Conservation (phyloP, 1,139 yeast genomes). For the Zygosaccharomyces pseudobailii region DNA sequence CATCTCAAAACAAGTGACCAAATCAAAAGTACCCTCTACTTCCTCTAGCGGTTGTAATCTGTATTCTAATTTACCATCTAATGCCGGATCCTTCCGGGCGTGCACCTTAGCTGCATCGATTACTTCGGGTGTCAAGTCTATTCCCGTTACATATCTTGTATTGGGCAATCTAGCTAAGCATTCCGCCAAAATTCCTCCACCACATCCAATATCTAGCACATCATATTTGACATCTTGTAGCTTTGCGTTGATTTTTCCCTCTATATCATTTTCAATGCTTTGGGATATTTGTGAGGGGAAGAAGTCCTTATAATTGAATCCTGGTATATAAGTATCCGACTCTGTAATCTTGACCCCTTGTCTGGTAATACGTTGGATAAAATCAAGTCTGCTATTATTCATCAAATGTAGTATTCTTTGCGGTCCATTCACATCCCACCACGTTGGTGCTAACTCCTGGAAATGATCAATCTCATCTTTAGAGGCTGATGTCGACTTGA, state of each 20-base stretch:
- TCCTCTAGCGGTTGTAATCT: constrained; percentile 58
- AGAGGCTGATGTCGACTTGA: constrained; percentile 27
- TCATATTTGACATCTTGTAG: constrained; percentile 39
- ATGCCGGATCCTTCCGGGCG: constrained; percentile 56
- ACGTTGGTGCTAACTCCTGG: constrained; percentile 73
- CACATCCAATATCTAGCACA: constrained; percentile 91
- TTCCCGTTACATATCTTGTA: constrained; percentile 64
- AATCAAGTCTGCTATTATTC: constrained; percentile 88
- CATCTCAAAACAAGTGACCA: constrained; percentile 90
- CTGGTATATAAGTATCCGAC: constrained; percentile 66
- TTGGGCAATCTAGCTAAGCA: constrained; percentile 73
- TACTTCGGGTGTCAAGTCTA: constrained; percentile 82
- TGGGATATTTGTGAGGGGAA: constrained; percentile 52
- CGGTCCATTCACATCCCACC: constrained; percentile 97
- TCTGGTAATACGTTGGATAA: constrained; percentile 59
- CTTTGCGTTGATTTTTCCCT: constrained; percentile 42
- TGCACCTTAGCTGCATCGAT: constrained; percentile 75
- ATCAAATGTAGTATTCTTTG: constrained; percentile 90
- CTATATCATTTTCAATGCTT: constrained; percentile 46
- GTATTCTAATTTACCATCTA: constrained; percentile 53
- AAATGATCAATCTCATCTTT: constrained; percentile 70
- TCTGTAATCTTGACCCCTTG: constrained; percentile 39
- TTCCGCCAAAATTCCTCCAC: constrained; percentile 91
- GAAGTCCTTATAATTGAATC: constrained; percentile 57
- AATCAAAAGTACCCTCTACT: constrained; percentile 52